Conservation (phyloP, 2,329 filamentous ascomycete species). For the Chrysoporthe austroafricana region DNA sequence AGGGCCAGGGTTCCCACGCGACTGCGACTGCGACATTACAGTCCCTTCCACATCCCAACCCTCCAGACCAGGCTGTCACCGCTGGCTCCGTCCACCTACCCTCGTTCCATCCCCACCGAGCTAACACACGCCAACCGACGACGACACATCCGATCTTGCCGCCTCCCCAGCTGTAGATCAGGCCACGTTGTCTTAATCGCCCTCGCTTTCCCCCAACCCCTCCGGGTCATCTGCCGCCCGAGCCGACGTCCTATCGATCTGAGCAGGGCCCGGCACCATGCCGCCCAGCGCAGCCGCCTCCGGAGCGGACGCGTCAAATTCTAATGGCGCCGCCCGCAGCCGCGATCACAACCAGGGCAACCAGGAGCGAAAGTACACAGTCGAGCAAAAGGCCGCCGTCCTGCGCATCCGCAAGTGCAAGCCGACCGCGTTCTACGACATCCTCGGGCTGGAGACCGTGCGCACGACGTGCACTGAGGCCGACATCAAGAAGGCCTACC, state of each 20-base stretch:
- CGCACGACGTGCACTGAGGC: conserved; percentile 70
- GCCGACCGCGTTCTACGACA: conserved; percentile 93
- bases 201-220: conserved; percentile 6
- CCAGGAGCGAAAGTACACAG: conserved; percentile 77
- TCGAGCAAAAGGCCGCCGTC: conserved; percentile 90
- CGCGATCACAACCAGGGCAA: conserved; percentile 78
- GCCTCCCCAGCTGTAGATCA: conserved; percentile 13
- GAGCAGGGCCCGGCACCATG: conserved; percentile 38
- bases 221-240: not conserved
- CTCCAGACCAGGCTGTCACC: conserved; percentile 2
- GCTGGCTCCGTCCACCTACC: not conserved
- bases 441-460: conserved; percentile 72
- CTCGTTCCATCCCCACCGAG: conserved; percentile 6
- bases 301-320: conserved; percentile 52
- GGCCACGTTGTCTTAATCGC: not conserved
- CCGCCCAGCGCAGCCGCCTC: conserved; percentile 55
- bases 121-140: conserved; percentile 14
- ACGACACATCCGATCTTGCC: conserved; percentile 22
- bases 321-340: conserved; percentile 46
- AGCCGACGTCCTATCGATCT: conserved; percentile 10
- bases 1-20: not conserved
- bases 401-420: conserved; percentile 83
- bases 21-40: not conserved
- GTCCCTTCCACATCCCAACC: conserved; percentile 5
- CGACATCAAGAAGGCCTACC: conserved; percentile 97